Evolutionary conservation across 2,329 filamentous ascomycete genomes (phyloP), one percentile per base, ranked within the genome.

Genomic region (Coniochaeta sp.): DNA sequence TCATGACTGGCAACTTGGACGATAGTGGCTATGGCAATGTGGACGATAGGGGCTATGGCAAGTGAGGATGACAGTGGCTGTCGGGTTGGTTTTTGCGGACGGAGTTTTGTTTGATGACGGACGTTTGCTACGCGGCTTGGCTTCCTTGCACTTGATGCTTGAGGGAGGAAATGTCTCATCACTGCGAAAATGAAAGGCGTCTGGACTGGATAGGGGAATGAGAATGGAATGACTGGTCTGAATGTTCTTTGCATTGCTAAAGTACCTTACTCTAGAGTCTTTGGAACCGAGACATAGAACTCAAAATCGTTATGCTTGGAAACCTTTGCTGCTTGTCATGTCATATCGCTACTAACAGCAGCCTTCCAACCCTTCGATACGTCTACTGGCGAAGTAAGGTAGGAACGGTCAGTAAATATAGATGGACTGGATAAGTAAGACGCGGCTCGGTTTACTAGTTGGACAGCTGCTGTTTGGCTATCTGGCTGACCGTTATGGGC

Each of bases 391-490:
- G n/a, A n/a, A n/a, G n/a, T n/a, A n/a, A n/a, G n/a, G n/a, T n/a
- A n/a, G n/a, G n/a, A n/a, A n/a, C n/a, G n/a, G n/a, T n/a, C n/a
- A n/a, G n/a, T n/a, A n/a, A n/a, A n/a, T n/a, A n/a, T n/a, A n/a
- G n/a, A n/a, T n/a, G n/a, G n/a, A n/a, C n/a, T n/a, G n/a, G n/a
- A n/a, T n/a, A n/a, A n/a, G n/a, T n/a, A n/a, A n/a, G n/a, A 30
- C n/a, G 16, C 12, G 32, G 47, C 42, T 22, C 55, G 65, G 65
- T 34, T 83, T 80, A 6, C 77, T 82, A 34, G 68, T 79, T 19
- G 81, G 81, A 30, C 81, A 83, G 64, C 67, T 83, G 26, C 65
- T 78, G 24, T 84, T 83, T 62, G 81, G 81, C 47, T 80, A 78
- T 60, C 74, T 84, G 6, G 81, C 81, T 40, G 81, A 84, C 63